These are phyloP conservation scores for Aspergillus sp. DNA, from an alignment of 2,329 filamentous ascomycete genomes.

Conservation along the genomic window DNA sequence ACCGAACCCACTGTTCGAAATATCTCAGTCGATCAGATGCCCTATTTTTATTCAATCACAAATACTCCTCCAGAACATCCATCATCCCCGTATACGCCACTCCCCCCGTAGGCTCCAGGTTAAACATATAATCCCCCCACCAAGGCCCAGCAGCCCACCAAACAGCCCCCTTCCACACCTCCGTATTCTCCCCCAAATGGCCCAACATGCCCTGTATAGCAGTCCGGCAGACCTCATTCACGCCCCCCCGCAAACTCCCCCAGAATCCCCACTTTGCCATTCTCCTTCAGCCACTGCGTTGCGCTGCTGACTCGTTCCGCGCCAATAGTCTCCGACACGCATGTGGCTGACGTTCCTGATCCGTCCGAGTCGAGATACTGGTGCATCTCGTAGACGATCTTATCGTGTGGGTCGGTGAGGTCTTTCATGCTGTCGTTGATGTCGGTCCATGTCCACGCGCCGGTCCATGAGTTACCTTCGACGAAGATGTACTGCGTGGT, in stretches of 20 bases:
- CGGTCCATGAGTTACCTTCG: conserved; percentile 51
- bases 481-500: conserved; percentile 55
- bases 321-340: conserved; percentile 51
- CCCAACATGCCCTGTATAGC: conserved; percentile 46
- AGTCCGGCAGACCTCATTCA: conserved; percentile 45
- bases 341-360: conserved; percentile 47
- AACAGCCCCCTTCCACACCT: conserved; percentile 50
- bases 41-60: too few relatives aligned
- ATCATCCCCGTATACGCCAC: too few relatives aligned
- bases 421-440: conserved; percentile 40
- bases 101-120: too few relatives aligned
- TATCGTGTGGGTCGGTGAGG: conserved; percentile 49
- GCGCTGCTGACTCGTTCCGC: conserved; percentile 47
- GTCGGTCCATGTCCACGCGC: conserved; percentile 48
- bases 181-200: conserved; percentile 44
- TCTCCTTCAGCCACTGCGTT: conserved; percentile 50
- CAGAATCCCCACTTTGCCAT: conserved; percentile 49
- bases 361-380: conserved; percentile 57
- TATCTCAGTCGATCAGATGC: too few relatives aligned
- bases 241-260: conserved; percentile 52
- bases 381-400: conserved; percentile 59
- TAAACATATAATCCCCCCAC: too few relatives aligned
- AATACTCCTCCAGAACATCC: too few relatives aligned
- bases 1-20: too few relatives aligned
- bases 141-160: conserved; percentile 55